These are phyloP conservation scores for Phytophthora rubi DNA, from an alignment of 352 stramenopile species.

Conservation along the genomic window DNA sequence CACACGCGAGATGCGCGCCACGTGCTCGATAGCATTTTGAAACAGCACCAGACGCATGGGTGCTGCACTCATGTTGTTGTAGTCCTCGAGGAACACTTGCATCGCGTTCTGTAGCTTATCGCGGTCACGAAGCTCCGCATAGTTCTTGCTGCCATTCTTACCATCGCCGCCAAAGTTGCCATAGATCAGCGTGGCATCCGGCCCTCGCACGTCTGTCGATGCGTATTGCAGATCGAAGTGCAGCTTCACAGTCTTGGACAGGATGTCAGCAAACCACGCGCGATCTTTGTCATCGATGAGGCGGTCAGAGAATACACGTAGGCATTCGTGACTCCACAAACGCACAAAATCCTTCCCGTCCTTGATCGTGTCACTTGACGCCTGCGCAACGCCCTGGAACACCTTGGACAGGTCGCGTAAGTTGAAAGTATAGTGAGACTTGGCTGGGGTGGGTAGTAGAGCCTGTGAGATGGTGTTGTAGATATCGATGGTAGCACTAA, in stretches of 20 bases:
- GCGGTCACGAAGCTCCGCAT: constrained; percentile 90
- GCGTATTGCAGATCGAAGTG: constrained; percentile 87
- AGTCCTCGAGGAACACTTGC: constrained; percentile 94
- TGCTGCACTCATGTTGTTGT: constrained; percentile 95
- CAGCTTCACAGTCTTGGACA: constrained; percentile 71
- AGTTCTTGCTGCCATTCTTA: constrained; percentile 75
- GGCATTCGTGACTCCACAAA: constrained; percentile 92
- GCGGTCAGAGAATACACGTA: constrained; percentile 92
- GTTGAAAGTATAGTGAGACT: constrained; percentile 96
- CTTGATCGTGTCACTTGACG: constrained; percentile 75
- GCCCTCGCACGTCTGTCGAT: constrained; percentile 56
- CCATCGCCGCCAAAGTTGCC: constrained; percentile 87
- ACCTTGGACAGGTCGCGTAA: constrained; percentile 93
- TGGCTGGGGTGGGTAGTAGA: constrained; percentile 92
- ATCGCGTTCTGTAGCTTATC: constrained; percentile 83
- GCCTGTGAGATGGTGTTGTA: constrained; percentile 92
- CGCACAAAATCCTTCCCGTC: constrained; percentile 89
- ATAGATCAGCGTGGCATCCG: constrained; percentile 84
- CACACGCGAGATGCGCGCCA: constrained; percentile 92
- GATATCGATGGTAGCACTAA: constrained; percentile 91
- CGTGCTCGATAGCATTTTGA: constrained; percentile 95
- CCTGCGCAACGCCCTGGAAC: constrained; percentile 92
- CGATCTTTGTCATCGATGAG: constrained; percentile 92
- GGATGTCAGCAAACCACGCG: constrained; percentile 81
- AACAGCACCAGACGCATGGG: constrained; percentile 96